Evolutionary conservation across 108 stramenopile genomes (phyloP).

Genomic region (Skeletonema potamos): DNA sequence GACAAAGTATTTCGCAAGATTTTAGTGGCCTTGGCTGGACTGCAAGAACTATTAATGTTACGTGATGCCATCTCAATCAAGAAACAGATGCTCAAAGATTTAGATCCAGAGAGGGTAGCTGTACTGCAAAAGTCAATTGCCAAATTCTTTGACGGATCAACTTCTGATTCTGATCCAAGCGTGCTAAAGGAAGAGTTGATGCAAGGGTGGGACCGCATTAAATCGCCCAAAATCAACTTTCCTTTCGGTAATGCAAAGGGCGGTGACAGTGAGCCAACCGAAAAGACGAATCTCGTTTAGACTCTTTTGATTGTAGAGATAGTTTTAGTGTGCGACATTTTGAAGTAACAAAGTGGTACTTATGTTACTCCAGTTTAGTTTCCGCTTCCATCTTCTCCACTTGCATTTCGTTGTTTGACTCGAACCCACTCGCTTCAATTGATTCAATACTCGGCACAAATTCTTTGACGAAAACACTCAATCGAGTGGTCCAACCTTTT

Average conservation of each 20-base stretch:
- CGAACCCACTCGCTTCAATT: neutral
- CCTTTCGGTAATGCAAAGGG: conserved; percentile 26
- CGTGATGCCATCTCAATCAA: conserved; percentile 53
- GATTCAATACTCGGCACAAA: neutral
- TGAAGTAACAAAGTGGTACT: neutral
- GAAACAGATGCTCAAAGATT: conserved; percentile 41
- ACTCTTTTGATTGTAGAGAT: neutral
- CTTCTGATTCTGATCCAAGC: conserved; percentile 13
- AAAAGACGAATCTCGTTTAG: conserved; percentile 21
- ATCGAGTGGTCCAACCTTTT: conserved; percentile 60
- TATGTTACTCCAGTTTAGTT: neutral
- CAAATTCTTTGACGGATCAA: conserved; percentile 31
- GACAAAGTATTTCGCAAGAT: conserved; percentile 62
- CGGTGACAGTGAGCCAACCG: conserved; percentile 5
- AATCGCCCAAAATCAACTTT: conserved; percentile 22
- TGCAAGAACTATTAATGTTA: conserved; percentile 54
- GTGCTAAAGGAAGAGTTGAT: conserved; percentile 25
- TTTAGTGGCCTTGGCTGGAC: conserved; percentile 60
- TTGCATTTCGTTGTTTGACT: neutral
- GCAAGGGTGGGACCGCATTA: conserved; percentile 8
- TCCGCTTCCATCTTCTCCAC: neutral
- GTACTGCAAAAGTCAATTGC: conserved; percentile 39
- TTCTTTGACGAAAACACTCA: conserved; percentile 7
- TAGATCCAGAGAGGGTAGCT: conserved; percentile 32
- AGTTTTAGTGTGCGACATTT: neutral